Evolutionary conservation across 2,329 filamentous ascomycete species (phyloP).

Genomic region (Stemphylium vesicarium): DNA sequence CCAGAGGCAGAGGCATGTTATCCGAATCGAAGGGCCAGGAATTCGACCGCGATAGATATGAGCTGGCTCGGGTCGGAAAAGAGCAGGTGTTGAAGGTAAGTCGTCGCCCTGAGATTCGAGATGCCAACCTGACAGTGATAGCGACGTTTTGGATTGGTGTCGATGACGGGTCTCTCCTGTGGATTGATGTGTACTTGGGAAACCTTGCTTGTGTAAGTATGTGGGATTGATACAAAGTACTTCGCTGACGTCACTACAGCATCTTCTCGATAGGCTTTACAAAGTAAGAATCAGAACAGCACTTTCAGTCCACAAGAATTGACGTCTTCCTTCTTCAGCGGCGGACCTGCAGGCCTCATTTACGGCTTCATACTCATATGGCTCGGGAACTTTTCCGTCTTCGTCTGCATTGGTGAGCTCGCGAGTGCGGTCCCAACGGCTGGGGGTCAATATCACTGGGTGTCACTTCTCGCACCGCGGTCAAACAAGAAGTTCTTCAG

Average conservation of each 20-base stretch:
- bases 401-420: conserved; percentile 46
- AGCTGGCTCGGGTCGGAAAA: conserved; percentile 45
- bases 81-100: conserved; percentile 46
- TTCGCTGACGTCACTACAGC: conserved; percentile 20
- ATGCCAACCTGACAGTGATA: conserved; percentile 19
- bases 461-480: conserved; percentile 52
- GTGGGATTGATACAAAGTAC: background rate
- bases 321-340: conserved; percentile 26
- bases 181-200: conserved; percentile 50
- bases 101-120: background rate
- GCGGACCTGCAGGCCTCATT: conserved; percentile 46
- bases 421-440: conserved; percentile 48
- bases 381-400: conserved; percentile 48
- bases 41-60: conserved; percentile 44
- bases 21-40: conserved; percentile 35
- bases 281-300: conserved; percentile 33
- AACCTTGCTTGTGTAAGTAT: conserved; percentile 44
- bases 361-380: conserved; percentile 48
- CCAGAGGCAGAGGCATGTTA: conserved; percentile 28
- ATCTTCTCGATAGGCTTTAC: conserved; percentile 45
- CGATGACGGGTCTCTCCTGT: conserved; percentile 47
- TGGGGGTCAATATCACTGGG: conserved; percentile 52
- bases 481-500: conserved; percentile 53
- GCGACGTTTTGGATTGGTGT: conserved; percentile 47
- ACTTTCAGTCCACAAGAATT: background rate